Conservation (phyloP, 2,329 filamentous ascomycete species). For the Boeremia exigua region DNA sequence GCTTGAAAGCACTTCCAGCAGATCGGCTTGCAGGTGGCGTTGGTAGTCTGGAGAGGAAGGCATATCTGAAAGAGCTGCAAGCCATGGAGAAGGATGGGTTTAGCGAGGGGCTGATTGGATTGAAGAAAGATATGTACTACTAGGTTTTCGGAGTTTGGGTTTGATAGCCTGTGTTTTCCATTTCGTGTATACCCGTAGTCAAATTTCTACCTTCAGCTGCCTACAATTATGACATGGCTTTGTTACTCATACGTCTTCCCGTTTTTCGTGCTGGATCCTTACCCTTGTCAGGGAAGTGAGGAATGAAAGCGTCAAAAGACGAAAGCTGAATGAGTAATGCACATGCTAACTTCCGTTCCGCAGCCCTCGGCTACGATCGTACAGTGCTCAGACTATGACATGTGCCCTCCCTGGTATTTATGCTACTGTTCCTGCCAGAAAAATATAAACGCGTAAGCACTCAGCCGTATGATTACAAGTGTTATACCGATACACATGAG, state of each 20-base stretch:
- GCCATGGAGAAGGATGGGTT: conserved; percentile 38
- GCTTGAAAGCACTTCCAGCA: conserved; percentile 10
- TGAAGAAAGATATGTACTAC: conserved; percentile 40
- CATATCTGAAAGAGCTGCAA: conserved; percentile 25
- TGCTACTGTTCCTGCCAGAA: no score
- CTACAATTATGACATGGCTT: no score
- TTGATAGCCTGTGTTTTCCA: not conserved
- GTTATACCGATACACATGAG: conserved; percentile 1
- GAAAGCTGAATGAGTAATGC: no score
- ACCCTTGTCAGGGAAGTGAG: no score
- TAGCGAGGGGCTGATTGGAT: conserved; percentile 39
- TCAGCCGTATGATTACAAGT: no score
- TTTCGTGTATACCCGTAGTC: conserved; percentile 21
- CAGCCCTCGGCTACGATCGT: no score
- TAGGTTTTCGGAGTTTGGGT: conserved; percentile 5
- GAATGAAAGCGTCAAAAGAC: no score
- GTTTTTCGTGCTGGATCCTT: no score
- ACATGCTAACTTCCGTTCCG: no score
- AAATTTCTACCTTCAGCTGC: not conserved
- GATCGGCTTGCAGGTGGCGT: conserved; percentile 32
- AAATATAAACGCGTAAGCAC: no score
- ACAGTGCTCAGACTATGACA: no score
- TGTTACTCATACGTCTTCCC: not conserved
- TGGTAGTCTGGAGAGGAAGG: conserved; percentile 28
- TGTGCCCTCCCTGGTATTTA: no score